Evolutionary conservation across 2,329 filamentous ascomycete genomes (phyloP), one percentile per base, ranked within the genome.

Genomic region (Aureobasidium sp.): DNA sequence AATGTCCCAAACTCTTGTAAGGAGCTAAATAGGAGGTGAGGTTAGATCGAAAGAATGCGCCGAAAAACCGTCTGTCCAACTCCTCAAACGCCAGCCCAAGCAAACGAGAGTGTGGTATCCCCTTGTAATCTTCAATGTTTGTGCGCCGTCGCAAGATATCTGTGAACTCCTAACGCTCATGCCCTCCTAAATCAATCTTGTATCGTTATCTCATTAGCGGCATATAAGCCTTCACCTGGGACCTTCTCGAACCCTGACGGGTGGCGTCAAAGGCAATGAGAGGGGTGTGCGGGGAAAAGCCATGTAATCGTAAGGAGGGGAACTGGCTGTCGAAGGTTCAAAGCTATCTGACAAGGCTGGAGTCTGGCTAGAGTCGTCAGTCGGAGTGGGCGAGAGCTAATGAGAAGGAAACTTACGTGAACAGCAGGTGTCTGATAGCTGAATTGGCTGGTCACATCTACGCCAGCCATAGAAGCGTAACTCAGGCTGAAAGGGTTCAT

Each of bases 291-390:
- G 83, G 40, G 87, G 87, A 75, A 73, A 77, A 57, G 68, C 67
- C 47, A 63, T 62, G 53, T 70, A 72, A 62, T 78, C 77, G 22
- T 58, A 58, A 58, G 74, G 69, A 35, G 76, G 76, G 54, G 76
- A 77, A 59, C 70, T 72, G n/a, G 71, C 69, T 44, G 67, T 67
- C 58, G 86, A 89, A 72, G 85, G 82, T 69, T 89, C 86, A 73
- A 85, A 89, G 31, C 85, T 87, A 72, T 88, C 86, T 69, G 86
- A 88, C 68, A 91, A 83, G 71, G 88, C 86, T 76, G 88, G 88
- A 74, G 88, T 91, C 88, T 91, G 77, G 53, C 44, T 52, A 42
- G 50, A 63, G 52, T 40, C 61, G 67, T 63, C 52, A 60, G 48
- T 52, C 14, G 17, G 27, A 12, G 15, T 15, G 15, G 11, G 6